Percentiles rank a stretch among this genome's conserved stretches.
Evolutionary conservation across 148 eudicot species (phyloP).

Genomic region (Pharnaceum exiguum): DNA sequence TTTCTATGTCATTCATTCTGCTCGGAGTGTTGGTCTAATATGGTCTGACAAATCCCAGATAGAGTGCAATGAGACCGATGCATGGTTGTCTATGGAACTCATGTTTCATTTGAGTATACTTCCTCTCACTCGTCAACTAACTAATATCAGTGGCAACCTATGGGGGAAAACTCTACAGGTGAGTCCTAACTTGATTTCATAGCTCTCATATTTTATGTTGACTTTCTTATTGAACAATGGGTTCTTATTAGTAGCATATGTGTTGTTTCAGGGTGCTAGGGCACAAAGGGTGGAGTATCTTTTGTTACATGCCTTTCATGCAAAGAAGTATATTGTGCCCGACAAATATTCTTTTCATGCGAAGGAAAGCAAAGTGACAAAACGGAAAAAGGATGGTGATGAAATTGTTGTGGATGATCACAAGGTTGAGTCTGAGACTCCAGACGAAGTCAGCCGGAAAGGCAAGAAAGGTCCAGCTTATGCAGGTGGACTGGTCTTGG

Average conservation of each 20-base stretch:
- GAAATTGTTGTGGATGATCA: constrained; percentile 34
- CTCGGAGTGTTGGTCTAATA: not conserved
- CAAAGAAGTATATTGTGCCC: constrained; percentile 85
- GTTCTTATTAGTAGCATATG: not conserved
- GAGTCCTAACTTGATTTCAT: constrained; percentile 13
- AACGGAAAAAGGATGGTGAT: constrained; percentile 64
- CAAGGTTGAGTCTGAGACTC: constrained; percentile 45
- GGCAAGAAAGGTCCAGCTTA: constrained; percentile 85
- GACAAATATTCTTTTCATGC: constrained; percentile 68
- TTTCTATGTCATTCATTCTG: no score
- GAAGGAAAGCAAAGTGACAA: constrained; percentile 54
- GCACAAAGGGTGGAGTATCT: constrained; percentile 98
- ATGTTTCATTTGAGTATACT: constrained; percentile 97
- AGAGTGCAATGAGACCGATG: constrained; percentile 92
- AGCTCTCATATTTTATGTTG: not conserved
- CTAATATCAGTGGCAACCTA: constrained; percentile 94
- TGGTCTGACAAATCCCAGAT: constrained; percentile 48
- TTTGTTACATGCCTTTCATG: constrained; percentile 91
- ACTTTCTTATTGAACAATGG: not conserved
- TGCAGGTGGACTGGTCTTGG: constrained; percentile 95
- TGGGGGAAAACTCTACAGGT: constrained; percentile 99
- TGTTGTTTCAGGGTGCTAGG: constrained; percentile 81
- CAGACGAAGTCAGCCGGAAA: constrained; percentile 44
- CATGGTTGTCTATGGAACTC: constrained; percentile 96
- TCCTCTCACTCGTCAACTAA: constrained; percentile 93